phyloP scores from a whole-genome alignment of 1,284 basidiomycete genomes.

The Ganoderma resinaceum region DNA sequence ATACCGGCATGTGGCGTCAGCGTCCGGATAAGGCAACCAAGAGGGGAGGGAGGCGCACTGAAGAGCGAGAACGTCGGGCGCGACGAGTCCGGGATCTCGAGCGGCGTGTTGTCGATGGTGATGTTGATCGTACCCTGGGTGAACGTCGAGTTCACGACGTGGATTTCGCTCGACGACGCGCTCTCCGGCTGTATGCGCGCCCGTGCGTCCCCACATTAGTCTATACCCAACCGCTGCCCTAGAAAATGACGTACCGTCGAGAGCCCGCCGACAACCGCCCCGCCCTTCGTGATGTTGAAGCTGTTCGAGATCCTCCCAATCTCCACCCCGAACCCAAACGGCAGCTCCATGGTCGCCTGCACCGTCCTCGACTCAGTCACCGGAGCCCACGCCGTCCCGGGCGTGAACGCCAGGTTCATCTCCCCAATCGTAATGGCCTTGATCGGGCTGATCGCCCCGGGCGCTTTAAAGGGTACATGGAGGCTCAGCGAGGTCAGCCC shows the following conservation, averaged over 20 bases:
- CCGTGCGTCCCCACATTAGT: no score
- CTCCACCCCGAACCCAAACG: slow-evolving; percentile 79
- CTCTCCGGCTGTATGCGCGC: slow-evolving; percentile 51
- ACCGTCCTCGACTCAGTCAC: slow-evolving; percentile 64
- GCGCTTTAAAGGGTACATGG: slow-evolving; percentile 68
- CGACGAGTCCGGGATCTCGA: slow-evolving; percentile 57
- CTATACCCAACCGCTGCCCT: no score
- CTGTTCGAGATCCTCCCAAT: slow-evolving; percentile 73
- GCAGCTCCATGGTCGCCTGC: slow-evolving; percentile 64
- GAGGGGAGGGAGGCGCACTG: slow-evolving; percentile 48
- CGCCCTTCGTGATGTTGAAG: slow-evolving; percentile 66
- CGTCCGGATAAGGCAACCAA: background rate
- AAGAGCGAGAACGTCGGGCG: slow-evolving; percentile 64
- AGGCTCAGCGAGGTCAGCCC: slow-evolving; percentile 66
- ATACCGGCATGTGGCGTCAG: background rate
- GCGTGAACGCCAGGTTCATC: slow-evolving; percentile 65
- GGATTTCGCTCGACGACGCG: slow-evolving; percentile 63
- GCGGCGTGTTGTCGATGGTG: slow-evolving; percentile 61
- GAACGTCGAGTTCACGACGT: slow-evolving; percentile 57
- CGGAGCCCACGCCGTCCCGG: slow-evolving; percentile 66
- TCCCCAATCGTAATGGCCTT: slow-evolving; percentile 70
- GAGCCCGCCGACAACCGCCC: slow-evolving; percentile 57
- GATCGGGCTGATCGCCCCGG: slow-evolving; percentile 70
- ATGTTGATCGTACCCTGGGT: slow-evolving; percentile 76
- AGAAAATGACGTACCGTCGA: slow-evolving; percentile 48